phyloP scores from a whole-genome alignment of 768 basidiomycete genomes.

The Pleurotus eryngii region DNA sequence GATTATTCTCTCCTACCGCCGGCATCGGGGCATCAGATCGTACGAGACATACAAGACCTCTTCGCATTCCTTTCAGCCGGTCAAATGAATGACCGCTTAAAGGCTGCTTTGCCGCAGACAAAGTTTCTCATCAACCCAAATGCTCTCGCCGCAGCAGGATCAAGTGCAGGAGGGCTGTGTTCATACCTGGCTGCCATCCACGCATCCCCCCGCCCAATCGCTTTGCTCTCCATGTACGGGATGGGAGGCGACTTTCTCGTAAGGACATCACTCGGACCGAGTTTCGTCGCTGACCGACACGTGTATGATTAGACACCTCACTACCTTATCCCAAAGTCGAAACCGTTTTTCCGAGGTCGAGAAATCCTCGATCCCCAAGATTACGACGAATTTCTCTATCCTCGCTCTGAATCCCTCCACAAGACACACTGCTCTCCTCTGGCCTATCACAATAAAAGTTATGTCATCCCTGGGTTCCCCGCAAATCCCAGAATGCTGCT shows the following conservation, averaged over 20 bases:
- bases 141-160: conserved; percentile 50
- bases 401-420: conserved; percentile 22
- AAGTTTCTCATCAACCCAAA: conserved; percentile 37
- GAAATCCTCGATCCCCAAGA: conserved; percentile 49
- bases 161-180: conserved; percentile 62
- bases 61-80: conserved; percentile 41
- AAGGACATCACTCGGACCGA: conserved; percentile 9
- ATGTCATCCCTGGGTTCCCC: conserved; percentile 54
- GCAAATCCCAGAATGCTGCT: conserved; percentile 62
- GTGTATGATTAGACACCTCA: conserved; percentile 39
- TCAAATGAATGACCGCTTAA: conserved; percentile 15
- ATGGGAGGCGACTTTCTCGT: conserved; percentile 62
- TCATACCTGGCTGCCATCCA: conserved; percentile 59
- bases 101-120: conserved; percentile 6
- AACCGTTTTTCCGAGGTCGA: conserved; percentile 51
- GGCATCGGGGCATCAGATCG: conserved; percentile 52
- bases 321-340: conserved; percentile 44
- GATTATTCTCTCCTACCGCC: conserved; percentile 61
- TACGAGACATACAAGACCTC: conserved; percentile 55
- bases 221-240: conserved; percentile 55
- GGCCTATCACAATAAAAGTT: conserved; percentile 40
- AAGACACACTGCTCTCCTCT: conserved; percentile 40
- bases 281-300: neutral
- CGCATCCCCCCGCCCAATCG: conserved; percentile 47
- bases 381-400: conserved; percentile 47